Evolutionary conservation across 306 rosid genomes (phyloP).

Genomic region (Carpinus viminea): DNA sequence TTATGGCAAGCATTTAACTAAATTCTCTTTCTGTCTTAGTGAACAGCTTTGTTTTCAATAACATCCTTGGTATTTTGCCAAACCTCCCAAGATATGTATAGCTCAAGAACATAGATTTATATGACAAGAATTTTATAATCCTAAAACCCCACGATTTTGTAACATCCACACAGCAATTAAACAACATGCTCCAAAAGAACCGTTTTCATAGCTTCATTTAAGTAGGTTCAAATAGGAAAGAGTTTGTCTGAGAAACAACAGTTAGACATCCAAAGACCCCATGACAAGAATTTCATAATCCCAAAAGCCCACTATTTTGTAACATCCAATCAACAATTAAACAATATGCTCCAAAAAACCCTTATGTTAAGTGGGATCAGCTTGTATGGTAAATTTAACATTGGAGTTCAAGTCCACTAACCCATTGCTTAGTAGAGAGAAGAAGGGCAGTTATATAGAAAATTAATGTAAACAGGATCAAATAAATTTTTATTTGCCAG

Average conservation of each 20-base stretch:
- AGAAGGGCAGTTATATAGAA: background rate
- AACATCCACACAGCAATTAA: no score
- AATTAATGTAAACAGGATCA: background rate
- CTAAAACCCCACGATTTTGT: no score
- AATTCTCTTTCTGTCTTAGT: conserved; percentile 1
- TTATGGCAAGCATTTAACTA: background rate
- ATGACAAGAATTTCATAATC: background rate
- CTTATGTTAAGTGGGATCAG: background rate
- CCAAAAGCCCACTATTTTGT: background rate
- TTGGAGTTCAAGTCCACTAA: background rate
- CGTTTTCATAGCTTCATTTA: no score
- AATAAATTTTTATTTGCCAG: background rate
- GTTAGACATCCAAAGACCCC: background rate
- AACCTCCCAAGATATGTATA: background rate
- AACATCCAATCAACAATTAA: no score
- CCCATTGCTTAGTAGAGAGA: background rate
- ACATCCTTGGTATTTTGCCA: conserved; percentile 11
- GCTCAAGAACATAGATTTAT: background rate
- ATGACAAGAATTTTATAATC: no score
- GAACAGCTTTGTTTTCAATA: conserved; percentile 5
- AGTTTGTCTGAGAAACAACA: background rate
- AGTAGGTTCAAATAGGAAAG: background rate
- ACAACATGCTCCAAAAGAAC: no score
- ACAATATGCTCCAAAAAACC: background rate
- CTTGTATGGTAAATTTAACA: background rate